Evolutionary conservation across 1,139 yeast species (phyloP), one percentile per base, ranked within the genome.

Genomic region (Magnusiomyces suaveolens): DNA sequence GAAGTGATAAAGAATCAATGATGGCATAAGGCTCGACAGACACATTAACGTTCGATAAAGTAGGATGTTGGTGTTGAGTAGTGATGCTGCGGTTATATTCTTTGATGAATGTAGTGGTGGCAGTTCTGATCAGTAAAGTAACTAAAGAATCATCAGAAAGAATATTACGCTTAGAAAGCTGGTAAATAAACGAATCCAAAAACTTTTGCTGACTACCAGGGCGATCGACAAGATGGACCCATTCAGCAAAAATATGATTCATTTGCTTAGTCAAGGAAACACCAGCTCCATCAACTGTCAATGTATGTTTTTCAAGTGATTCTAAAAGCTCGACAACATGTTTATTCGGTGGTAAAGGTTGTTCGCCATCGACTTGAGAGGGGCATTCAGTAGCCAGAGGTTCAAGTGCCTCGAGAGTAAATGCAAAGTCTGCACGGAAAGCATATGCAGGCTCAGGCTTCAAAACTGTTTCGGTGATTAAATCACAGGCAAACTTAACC

Each of bases 161-260:
- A 52, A 90, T 78, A 3, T 83, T 87, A 56, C 77, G 74, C 24
- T 79, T 78, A 55, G 80, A 71, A 64, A 92, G 73, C 60, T 85
- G 89, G 48, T 76, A 76, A 46, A 92, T 76, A 65, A 88, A 92
- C 14, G 80, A 77, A 52, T 75, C 72, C 59, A 84, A 80, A 51
- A 84, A 69, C 18, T 75, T 74, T 44, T 79, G 81, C 38, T 77
- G 72, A 47, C 64, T 59, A 50, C 76, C 72, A 20, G 80, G 79
- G 65, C 87, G 87, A 64, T 87, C 85, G 55, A 82, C 70, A 57
- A 85, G 75, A 58, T 88, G 84, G 39, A 84, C 83, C 98, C 98
- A 94, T 68, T 94, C 98, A 21, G 90, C 82, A 68, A 90, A 94
- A 1, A 92, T 77, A 60, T 87, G 82, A 8, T 84, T 84, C 76